Base-by-base conservation (phyloP, 2,329 filamentous ascomycete species). In the Cordyceps pruinosa region DNA sequence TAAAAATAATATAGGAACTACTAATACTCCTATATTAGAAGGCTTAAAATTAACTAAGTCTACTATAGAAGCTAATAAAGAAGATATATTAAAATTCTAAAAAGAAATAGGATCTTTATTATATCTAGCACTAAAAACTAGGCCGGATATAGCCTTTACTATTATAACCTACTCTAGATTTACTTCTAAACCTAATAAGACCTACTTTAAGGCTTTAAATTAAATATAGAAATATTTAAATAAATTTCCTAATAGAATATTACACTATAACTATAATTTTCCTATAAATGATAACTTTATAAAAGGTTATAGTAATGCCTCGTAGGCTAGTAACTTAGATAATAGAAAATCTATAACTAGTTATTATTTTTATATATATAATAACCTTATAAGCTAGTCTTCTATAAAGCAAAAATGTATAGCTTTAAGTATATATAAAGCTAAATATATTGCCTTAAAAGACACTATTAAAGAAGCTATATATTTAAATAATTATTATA, bases 71-170 rank as follows among this genome's bases (percentile, higher is more conserved):
- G 21, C 51, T 45, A 45, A 30, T 44, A 45, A 45, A n/a, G 19
- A 54, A 46, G 51, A 54, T 32, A 54, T 54, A 30, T 17, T 42
- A 32, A 17, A 19, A 45, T 54, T 30, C 19, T 45, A 54, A 44
- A n/a, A 45, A 54, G 25, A 54, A 45, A 44, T 54, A 44, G 37
- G 51, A 9, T 54, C 39, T 21, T 45, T 54, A 54, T 45, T 46
- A 46, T 46, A 46, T 46, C 7, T 46, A 46, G 42, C 51, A 3
- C 25, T 54, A 54, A 54, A 54, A 45, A 44, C 21, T 23, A 45
- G 51, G 23, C 51, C 39, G 15, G 21, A 54, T 45, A 54, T 44
- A 54, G 28, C n/a, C 12, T 54, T 23, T 54, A 30, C 25, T 17
- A n/a, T 54, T 30, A 45, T 32, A 32, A 28, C 13, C 12, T 28